Evolutionary conservation across 345 rosid species (phyloP).

Genomic region (Eucalyptus sideroxylon): DNA sequence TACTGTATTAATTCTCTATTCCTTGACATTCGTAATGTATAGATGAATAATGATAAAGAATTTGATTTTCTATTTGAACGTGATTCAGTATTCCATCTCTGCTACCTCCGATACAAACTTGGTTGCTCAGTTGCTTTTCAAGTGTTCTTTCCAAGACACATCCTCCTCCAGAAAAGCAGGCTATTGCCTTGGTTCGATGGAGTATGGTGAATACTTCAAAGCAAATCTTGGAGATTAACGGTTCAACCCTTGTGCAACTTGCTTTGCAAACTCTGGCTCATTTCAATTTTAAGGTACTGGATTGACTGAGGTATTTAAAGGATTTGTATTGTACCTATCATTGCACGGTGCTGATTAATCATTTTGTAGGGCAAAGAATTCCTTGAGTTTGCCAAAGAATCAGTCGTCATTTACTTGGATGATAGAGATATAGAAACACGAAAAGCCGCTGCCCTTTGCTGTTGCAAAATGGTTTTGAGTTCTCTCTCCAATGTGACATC

Average conservation of each 20-base stretch:
- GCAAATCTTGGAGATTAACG: constrained; percentile 53
- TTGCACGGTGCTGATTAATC: neutral
- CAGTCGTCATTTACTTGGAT: constrained; percentile 78
- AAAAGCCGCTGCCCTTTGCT: constrained; percentile 92
- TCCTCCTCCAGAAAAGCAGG: constrained; percentile 53
- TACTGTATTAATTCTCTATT: neutral
- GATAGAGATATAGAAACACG: constrained; percentile 85
- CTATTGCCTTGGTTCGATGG: constrained; percentile 47
- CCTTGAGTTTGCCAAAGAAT: constrained; percentile 89
- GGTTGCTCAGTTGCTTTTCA: constrained; percentile 74
- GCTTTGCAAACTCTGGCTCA: constrained; percentile 94
- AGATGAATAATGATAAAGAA: neutral
- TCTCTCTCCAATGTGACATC: constrained; percentile 42
- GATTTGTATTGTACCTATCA: neutral
- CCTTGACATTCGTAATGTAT: neutral
- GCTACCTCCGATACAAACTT: constrained; percentile 74
- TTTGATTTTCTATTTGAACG: neutral
- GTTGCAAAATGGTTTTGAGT: constrained; percentile 81
- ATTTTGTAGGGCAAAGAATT: constrained; percentile 37
- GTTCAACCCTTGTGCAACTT: constrained; percentile 76
- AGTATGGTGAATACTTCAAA: constrained; percentile 30
- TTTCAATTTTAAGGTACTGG: constrained; percentile 75
- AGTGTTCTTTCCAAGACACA: constrained; percentile 70
- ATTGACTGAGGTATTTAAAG: neutral
- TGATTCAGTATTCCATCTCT: constrained; percentile 84